Evolutionary conservation across 306 rosid genomes (phyloP).

Genomic region (Vigna unguiculata): DNA sequence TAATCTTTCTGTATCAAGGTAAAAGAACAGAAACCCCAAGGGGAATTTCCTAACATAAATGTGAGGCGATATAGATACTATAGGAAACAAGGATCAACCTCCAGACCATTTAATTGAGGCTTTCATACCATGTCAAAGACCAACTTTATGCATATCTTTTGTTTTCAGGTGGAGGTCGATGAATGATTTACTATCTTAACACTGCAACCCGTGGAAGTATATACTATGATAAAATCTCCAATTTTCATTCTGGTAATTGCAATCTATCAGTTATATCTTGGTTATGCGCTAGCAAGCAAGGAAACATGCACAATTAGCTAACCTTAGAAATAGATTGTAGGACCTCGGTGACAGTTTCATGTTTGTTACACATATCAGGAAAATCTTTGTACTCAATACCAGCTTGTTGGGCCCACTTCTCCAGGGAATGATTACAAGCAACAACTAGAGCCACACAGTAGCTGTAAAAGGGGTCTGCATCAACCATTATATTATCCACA

Average conservation of each 20-base stretch:
- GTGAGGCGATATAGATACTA: too few relatives aligned
- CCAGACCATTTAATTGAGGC: background rate
- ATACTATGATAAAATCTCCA: background rate
- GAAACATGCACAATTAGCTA: slow-evolving; percentile 15
- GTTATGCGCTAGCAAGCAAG: slow-evolving; percentile 6
- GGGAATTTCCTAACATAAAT: background rate
- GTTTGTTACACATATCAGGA: slow-evolving; percentile 75
- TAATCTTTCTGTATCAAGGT: too few relatives aligned
- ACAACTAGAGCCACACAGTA: slow-evolving; percentile 80
- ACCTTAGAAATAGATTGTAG: slow-evolving; percentile 83
- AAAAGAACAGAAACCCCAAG: too few relatives aligned
- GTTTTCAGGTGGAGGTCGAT: background rate
- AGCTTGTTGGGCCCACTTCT: slow-evolving; percentile 84
- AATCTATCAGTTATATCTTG: background rate
- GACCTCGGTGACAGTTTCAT: slow-evolving; percentile 74
- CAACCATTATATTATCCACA: slow-evolving; percentile 78
- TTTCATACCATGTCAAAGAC: background rate
- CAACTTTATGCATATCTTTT: too few relatives aligned
- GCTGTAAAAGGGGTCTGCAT: slow-evolving; percentile 84
- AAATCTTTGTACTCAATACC: slow-evolving; percentile 63
- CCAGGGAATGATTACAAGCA: slow-evolving; percentile 59
- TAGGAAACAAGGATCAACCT: too few relatives aligned
- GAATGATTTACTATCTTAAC: background rate
- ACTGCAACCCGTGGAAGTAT: background rate
- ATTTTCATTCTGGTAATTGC: background rate